phyloP scores from a whole-genome alignment of 139 green algal species.

The Nannochloris sp. region DNA sequence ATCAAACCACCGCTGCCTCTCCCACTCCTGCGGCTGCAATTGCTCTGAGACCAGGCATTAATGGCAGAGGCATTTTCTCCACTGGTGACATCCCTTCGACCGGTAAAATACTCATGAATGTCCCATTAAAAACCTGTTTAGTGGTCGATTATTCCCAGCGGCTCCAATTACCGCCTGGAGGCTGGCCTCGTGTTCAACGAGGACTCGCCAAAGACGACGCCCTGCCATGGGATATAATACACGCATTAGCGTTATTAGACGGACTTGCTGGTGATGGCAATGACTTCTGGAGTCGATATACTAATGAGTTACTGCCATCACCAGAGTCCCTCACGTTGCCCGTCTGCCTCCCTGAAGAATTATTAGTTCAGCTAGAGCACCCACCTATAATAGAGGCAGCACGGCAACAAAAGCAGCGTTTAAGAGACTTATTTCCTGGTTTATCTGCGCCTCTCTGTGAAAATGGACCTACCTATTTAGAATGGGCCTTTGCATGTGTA shows the following conservation, averaged over 20 bases:
- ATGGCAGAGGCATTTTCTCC: background rate
- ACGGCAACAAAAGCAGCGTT: constrained; percentile 36
- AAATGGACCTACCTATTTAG: constrained; percentile 33
- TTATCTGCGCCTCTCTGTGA: constrained; percentile 15
- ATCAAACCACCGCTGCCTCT: no score
- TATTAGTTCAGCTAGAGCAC: constrained; percentile 52
- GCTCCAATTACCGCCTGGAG: constrained; percentile 18
- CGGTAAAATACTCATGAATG: constrained; percentile 21
- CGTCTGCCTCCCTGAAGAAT: constrained; percentile 31
- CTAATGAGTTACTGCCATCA: constrained; percentile 40
- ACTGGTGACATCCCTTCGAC: background rate
- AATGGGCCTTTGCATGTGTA: constrained; percentile 54
- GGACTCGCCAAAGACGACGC: constrained; percentile 23
- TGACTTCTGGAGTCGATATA: constrained; percentile 33
- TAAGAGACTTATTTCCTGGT: constrained; percentile 36
- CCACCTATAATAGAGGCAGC: constrained; percentile 29
- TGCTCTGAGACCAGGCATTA: no score
- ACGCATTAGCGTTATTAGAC: constrained; percentile 54
- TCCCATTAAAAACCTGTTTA: constrained; percentile 34
- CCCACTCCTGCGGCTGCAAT: no score
- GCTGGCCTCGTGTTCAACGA: constrained; percentile 10
- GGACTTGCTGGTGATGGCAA: constrained; percentile 34
- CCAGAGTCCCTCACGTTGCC: constrained; percentile 45
- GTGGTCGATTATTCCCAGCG: constrained; percentile 38
- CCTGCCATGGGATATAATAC: constrained; percentile 56